Conservation (phyloP, 169 alveolate genomes). For the Fabrea salina region DNA sequence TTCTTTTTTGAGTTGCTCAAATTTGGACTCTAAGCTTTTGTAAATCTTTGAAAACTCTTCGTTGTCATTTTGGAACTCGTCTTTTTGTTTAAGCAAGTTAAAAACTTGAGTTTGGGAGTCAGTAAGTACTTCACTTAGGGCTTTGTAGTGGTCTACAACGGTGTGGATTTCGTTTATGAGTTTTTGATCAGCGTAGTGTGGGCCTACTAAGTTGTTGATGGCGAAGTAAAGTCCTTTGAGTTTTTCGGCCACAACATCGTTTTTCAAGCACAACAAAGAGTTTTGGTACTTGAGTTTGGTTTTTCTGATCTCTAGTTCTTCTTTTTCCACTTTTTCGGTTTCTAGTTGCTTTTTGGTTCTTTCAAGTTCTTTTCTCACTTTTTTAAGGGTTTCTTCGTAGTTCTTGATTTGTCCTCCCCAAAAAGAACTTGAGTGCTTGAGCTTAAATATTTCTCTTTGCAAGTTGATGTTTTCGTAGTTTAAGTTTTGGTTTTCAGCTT, state of each 20-base stretch:
- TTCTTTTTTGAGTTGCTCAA: too few species aligned
- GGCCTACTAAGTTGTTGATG: too few species aligned
- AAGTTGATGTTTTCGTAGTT: too few species aligned
- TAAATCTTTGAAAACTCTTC: neutral
- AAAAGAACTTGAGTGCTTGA: too few species aligned
- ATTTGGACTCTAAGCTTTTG: neutral
- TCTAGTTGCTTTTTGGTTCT: neutral
- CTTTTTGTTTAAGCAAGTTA: neutral
- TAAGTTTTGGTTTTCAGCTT: too few species aligned
- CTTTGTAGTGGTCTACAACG: neutral
- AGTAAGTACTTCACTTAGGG: neutral
- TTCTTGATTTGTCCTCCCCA: too few species aligned
- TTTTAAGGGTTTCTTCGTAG: too few species aligned
- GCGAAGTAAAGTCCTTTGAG: constrained; percentile 47
- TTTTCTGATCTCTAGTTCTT: constrained; percentile 26
- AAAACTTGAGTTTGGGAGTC: neutral
- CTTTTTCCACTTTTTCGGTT: constrained; percentile 36
- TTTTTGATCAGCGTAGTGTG: neutral
- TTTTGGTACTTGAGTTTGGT: constrained; percentile 45
- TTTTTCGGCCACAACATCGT: constrained; percentile 53
- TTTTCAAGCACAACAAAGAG: constrained; percentile 43
- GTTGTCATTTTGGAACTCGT: neutral
- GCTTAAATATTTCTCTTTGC: too few species aligned
- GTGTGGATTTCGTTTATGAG: neutral
- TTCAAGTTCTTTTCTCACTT: neutral